Base-by-base conservation (phyloP, 106 monocot species). In the Allium fistulosum region DNA sequence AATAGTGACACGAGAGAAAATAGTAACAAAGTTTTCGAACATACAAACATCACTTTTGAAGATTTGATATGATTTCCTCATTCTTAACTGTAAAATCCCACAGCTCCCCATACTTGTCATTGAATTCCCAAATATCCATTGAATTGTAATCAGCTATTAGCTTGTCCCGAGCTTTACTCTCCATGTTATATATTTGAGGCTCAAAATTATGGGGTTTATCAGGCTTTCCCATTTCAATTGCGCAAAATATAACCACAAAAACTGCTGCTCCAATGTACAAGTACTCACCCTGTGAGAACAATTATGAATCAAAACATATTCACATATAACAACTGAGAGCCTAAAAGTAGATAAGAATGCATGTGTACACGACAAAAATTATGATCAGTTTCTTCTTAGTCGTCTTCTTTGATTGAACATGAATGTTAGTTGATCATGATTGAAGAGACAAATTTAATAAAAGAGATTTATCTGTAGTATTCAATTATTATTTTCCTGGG, bases 101-200 rank as follows among this genome's bases (percentile, higher is more conserved):
- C 18, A 94, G 94, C 70, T 94, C 90, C 3, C 90, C 94, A 61
- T 94, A 94, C 69, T 90, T 94, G 80, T 94, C 94, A 48, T 94
- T 90, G 85, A 94, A 94, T 61, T 94, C 94, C 94, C 94, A 94
- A 12, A 94, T 90, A 72, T 94, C 94, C 94, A 94, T 94, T 53
- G 87, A 81, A 77, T 94, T 94, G 79, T 90, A 94, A 13, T 87
- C 85, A 1, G 84, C 70, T 14, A 94, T 85, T 47, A 94, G 73
- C 65, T 94, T 94, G 75, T 91, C 94, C 8, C 91, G 80, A 48
- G 85, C 78, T 56, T 58, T 64, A 55, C 87, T 88, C 60, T 94
- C 91, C 91, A 94, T 80, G 71, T 84, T 90, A 59, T 94, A 90
- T 52, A 94, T 90, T 58, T 94, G 70, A 13, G 91, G 94, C 73